phyloP scores from a whole-genome alignment of 75 land plant species.

The Picea sitchensis region DNA sequence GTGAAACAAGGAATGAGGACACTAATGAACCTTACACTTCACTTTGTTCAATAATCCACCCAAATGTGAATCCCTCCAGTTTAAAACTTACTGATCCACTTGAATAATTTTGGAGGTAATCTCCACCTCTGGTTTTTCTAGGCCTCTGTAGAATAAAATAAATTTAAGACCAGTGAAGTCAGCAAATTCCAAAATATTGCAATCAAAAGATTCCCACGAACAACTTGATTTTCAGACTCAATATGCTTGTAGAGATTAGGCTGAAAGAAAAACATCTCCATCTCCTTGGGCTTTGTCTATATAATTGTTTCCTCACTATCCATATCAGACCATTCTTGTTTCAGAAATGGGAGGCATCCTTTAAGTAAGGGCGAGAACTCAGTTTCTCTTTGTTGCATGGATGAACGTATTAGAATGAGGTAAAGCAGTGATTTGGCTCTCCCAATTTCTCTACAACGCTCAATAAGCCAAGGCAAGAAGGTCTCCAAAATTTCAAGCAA shows the following conservation, averaged over 20 bases:
- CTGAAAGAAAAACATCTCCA: no score
- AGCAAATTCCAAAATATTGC: background rate
- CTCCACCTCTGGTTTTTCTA: background rate
- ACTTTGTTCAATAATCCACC: slow-evolving; percentile 1
- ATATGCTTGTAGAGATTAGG: no score
- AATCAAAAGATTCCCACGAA: no score
- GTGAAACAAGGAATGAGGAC: background rate
- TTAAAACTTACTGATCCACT: no score
- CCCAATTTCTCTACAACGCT: slow-evolving; percentile 17
- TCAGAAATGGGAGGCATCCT: no score
- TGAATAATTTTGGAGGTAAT: no score
- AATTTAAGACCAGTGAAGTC: background rate
- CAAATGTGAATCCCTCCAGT: no score
- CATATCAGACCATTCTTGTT: no score
- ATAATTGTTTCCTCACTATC: no score
- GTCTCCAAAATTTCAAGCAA: slow-evolving; percentile 22
- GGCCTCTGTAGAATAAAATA: background rate
- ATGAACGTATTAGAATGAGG: slow-evolving; percentile 38
- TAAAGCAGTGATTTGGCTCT: slow-evolving; percentile 35
- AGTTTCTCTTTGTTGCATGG: slow-evolving; percentile 13
- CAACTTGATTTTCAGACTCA: no score
- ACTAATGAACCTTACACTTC: background rate
- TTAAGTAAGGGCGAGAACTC: no score
- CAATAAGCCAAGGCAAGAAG: slow-evolving; percentile 33
- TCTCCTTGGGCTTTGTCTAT: no score